phyloP scores from a whole-genome alignment of 225 moss, liverwort and hornwort species.

The Pseudisothecium myosuroides region DNA sequence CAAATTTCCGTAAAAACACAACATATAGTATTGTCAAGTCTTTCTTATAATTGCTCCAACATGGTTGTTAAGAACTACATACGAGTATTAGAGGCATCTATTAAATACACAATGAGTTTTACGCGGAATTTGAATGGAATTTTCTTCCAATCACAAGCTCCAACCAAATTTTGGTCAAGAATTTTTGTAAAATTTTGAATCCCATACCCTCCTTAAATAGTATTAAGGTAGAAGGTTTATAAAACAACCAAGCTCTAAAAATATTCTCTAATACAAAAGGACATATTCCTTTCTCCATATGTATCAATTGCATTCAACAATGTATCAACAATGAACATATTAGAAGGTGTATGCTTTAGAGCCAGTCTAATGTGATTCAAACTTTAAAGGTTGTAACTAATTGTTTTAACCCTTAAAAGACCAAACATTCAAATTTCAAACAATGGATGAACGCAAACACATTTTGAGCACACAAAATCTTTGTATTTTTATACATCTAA shows the following conservation, averaged over 20 bases:
- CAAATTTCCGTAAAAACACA: too few relatives aligned
- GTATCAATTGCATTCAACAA: too few relatives aligned
- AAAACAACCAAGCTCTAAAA: not conserved
- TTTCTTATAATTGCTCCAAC: too few relatives aligned
- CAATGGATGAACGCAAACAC: fast-evolving
- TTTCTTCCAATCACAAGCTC: not conserved
- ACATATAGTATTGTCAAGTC: too few relatives aligned
- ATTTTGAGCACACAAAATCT: not conserved
- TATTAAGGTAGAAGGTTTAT: not conserved
- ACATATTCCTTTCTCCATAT: too few relatives aligned
- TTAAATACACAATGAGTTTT: not conserved
- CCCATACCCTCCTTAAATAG: not conserved
- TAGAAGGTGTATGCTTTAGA: fast-evolving
- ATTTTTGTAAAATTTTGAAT: not conserved
- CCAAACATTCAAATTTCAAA: not conserved
- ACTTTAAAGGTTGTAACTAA: not conserved
- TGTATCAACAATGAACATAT: not conserved
- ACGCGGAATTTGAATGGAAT: fast-evolving
- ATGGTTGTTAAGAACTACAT: not conserved
- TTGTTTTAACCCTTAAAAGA: not conserved
- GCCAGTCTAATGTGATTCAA: not conserved
- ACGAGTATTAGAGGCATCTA: too few relatives aligned
- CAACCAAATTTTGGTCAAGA: fast-evolving
- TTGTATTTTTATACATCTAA: not conserved
- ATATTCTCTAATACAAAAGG: not conserved